Percentiles rank a stretch among this genome's conserved stretches.
phyloP scores from a whole-genome alignment of 2,329 filamentous ascomycete species.

The Ascochyta clinopodiicola region DNA sequence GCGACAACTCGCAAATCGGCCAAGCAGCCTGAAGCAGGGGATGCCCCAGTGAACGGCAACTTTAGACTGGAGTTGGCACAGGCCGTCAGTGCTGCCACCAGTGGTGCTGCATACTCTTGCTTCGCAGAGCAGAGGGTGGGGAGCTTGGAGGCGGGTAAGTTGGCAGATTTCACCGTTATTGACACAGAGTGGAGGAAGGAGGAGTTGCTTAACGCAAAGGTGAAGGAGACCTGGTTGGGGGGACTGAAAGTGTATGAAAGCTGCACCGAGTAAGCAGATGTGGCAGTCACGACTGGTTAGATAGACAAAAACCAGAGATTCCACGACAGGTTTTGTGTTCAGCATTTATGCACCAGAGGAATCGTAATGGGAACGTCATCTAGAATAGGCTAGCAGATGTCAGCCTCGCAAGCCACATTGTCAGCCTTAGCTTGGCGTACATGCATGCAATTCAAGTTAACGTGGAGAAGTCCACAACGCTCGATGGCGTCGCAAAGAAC shows the following conservation, averaged over 20 bases:
- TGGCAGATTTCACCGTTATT: conserved; percentile 65
- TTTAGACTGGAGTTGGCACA: conserved; percentile 62
- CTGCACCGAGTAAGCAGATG: not conserved
- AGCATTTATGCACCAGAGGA: not conserved
- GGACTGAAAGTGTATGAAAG: conserved; percentile 46
- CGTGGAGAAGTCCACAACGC: not conserved
- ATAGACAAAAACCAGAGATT: not conserved
- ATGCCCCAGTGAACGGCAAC: conserved; percentile 58
- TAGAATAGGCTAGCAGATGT: not conserved
- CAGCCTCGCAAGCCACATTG: conserved; percentile 7
- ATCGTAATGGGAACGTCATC: not conserved
- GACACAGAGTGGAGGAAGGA: conserved; percentile 59
- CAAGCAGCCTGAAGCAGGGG: conserved; percentile 52
- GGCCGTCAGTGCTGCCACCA: conserved; percentile 61
- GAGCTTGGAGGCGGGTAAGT: conserved; percentile 58
- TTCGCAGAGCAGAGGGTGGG: conserved; percentile 64
- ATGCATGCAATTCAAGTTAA: not conserved
- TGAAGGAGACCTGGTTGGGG: conserved; percentile 62
- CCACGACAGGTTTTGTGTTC: not conserved
- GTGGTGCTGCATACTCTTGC: conserved; percentile 64
- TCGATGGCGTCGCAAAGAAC: not conserved
- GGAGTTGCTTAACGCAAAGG: conserved; percentile 54
- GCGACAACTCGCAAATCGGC: conserved; percentile 65
- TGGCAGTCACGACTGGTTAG: not conserved
- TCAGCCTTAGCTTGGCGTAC: conserved; percentile 12